Conservation (phyloP, 2,329 filamentous ascomycete genomes). For the Lasiodiplodia hormozganensis region DNA sequence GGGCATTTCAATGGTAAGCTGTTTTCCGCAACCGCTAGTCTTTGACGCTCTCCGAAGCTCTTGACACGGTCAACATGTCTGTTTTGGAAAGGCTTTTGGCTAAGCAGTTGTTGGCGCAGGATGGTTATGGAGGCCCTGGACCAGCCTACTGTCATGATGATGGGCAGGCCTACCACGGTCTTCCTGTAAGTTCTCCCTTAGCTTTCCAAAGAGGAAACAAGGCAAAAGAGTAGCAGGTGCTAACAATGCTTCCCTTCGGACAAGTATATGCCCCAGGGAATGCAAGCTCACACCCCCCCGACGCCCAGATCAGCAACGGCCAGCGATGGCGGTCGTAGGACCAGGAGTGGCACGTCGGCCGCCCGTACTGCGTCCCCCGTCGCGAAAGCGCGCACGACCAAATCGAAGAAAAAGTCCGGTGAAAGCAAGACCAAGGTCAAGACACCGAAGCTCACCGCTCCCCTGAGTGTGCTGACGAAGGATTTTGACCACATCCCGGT, state of each 20-base stretch:
- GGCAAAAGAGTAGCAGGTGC: neutral
- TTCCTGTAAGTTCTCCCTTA: slow-evolving; percentile 35
- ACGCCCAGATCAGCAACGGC: slow-evolving; percentile 53
- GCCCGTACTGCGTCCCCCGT: slow-evolving; percentile 25
- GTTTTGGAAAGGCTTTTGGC: slow-evolving; percentile 1
- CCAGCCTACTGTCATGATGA: slow-evolving; percentile 39
- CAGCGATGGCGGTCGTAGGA: slow-evolving; percentile 49
- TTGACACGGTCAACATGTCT: slow-evolving; percentile 4
- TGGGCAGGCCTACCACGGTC: slow-evolving; percentile 35
- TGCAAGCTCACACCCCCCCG: slow-evolving; percentile 47
- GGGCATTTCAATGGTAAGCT: slow-evolving; percentile 29
- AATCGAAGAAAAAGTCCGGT: slow-evolving; percentile 44
- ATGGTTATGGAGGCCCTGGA: slow-evolving; percentile 39
- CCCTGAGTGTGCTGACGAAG: slow-evolving; percentile 74
- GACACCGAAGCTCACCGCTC: slow-evolving; percentile 66
- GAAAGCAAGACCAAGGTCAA: slow-evolving; percentile 52
- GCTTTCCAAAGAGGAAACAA: neutral
- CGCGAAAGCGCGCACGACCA: slow-evolving; percentile 14
- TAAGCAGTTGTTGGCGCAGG: slow-evolving; percentile 38
- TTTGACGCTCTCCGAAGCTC: neutral
- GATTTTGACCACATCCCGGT: slow-evolving; percentile 68
- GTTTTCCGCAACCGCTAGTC: neutral
- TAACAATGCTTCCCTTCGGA: neutral
- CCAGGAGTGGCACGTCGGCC: slow-evolving; percentile 43
- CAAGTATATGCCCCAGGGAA: slow-evolving; percentile 38